Evolutionary conservation across 2,329 filamentous ascomycete genomes (phyloP), one percentile per base, ranked within the genome.

Genomic region (Fusarium sublunatum): DNA sequence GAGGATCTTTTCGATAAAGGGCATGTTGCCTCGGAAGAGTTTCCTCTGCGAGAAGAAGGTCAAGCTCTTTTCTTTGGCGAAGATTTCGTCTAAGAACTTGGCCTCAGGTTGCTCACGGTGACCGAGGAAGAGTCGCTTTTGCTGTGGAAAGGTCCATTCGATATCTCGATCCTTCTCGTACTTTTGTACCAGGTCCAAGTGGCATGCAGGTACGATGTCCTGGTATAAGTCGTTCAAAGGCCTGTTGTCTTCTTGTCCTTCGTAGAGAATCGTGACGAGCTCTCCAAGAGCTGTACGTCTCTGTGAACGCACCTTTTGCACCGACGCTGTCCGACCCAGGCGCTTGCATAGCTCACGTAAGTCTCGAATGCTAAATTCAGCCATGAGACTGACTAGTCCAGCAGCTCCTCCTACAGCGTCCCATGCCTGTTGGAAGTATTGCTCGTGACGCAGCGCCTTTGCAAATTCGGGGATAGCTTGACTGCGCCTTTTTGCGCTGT

Each of bases 301-400:
- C 31, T 71, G 69, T 0, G 55, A 13, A 10, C 59, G 65, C 12
- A 44, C 62, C 6, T 65, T 61, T 7, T 26, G 10, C 3, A 69
- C 68, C 1, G 68, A 65, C 2, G 68, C 47, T 3, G 69, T 72
- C 4, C 48, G 31, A 7, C 69, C 69, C 4, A 73, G 58, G 12
- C 28, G 29, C 6, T 46, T 61, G 28, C 68, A 73, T 4, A 70
- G 15, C 6, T 24, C 3, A 5, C 54, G 51, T 0, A 73, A 55
- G 22, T 71, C 69, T 22, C 40, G 39, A 13, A 72, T 55, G 49
- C 70, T 72, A 40, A 72, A 68, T n/a, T 67, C 57, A 22, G 58
- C 52, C 69, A 72, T 71, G 24, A 71, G 31, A 4, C 11, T 29
- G 28, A 58, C 61, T 7, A 72, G 48, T 2, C 69, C 70, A 19